Evolutionary conservation across 768 basidiomycete genomes (phyloP).

Genomic region (Collybia nuda): DNA sequence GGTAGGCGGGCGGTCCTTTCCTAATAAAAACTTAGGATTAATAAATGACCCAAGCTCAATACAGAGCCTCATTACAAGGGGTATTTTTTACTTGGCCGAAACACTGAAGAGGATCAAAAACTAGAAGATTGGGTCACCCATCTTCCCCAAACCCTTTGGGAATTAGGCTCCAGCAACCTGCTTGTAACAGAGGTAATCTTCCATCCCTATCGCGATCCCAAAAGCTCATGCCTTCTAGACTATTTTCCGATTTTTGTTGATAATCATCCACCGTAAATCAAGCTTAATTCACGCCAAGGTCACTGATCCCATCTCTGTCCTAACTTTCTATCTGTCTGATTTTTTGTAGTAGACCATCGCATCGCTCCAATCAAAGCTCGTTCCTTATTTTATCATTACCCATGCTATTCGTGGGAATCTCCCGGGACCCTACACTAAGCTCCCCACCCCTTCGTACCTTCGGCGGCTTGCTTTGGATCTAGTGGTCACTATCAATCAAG

Average conservation of each 20-base stretch:
- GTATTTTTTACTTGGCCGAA: conserved; percentile 35
- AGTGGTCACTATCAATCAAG: conserved; percentile 33
- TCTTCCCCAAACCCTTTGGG: conserved; percentile 85
- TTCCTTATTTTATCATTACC: conserved; percentile 77
- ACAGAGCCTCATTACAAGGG: conserved; percentile 55
- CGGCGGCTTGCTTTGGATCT: conserved; percentile 68
- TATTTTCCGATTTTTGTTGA: conserved; percentile 65
- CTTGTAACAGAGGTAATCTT: conserved; percentile 57
- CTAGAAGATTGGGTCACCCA: conserved; percentile 70
- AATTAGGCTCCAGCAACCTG: conserved; percentile 61
- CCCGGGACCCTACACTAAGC: conserved; percentile 73
- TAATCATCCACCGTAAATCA: conserved; percentile 55
- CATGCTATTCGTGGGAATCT: conserved; percentile 77
- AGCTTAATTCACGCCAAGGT: conserved; percentile 44
- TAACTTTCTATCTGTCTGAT: conserved; percentile 4
- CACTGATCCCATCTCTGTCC: conserved; percentile 16
- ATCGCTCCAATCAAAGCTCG: conserved; percentile 56
- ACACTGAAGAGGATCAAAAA: conserved; percentile 24
- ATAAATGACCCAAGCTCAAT: conserved; percentile 49
- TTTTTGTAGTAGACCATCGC: conserved; percentile 39
- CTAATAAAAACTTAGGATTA: conserved; percentile 52
- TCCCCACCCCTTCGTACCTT: conserved; percentile 44
- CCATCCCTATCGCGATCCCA: background rate
- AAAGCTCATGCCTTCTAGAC: conserved; percentile 28
- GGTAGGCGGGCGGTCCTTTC: conserved; percentile 40